Conservation (phyloP, 1,284 basidiomycete genomes). For the Gomphus bonarii region DNA sequence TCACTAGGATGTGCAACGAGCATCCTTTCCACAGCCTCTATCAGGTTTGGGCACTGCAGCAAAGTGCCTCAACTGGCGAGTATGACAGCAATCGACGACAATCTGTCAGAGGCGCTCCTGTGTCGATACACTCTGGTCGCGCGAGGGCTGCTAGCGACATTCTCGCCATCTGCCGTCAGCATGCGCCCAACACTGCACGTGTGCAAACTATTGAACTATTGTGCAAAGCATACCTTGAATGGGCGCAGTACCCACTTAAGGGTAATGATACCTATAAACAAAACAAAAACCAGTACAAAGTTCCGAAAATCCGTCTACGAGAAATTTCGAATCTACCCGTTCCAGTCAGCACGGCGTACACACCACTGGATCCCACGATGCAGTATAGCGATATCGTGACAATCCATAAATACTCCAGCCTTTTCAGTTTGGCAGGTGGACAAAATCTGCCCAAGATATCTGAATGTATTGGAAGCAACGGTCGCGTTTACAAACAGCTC, state of each 20-base stretch:
- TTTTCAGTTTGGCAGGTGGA: conserved; percentile 69
- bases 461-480: conserved; percentile 61
- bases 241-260: conserved; percentile 61
- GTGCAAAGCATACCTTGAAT: conserved; percentile 68
- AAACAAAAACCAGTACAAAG: conserved; percentile 27
- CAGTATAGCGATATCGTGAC: conserved; percentile 60
- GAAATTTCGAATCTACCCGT: conserved; percentile 50
- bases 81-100: conserved; percentile 31
- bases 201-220: conserved; percentile 55
- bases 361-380: conserved; percentile 63
- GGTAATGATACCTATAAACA: conserved; percentile 17
- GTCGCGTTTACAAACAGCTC: conserved; percentile 67
- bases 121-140: conserved; percentile 41
- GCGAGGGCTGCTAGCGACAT: conserved; percentile 59
- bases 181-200: conserved; percentile 28
- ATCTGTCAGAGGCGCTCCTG: conserved; percentile 24
- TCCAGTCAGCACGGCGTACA: conserved; percentile 71
- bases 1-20: conserved; percentile 73
- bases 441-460: conserved; percentile 79
- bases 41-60: conserved; percentile 66
- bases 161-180: conserved; percentile 47
- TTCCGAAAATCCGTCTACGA: conserved; percentile 28
- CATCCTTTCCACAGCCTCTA: conserved; percentile 94
- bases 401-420: conserved; percentile 51
- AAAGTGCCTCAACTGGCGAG: background rate